Conservation (phyloP, 257 asterid genomes). For the Nicotiana noctiflora region DNA sequence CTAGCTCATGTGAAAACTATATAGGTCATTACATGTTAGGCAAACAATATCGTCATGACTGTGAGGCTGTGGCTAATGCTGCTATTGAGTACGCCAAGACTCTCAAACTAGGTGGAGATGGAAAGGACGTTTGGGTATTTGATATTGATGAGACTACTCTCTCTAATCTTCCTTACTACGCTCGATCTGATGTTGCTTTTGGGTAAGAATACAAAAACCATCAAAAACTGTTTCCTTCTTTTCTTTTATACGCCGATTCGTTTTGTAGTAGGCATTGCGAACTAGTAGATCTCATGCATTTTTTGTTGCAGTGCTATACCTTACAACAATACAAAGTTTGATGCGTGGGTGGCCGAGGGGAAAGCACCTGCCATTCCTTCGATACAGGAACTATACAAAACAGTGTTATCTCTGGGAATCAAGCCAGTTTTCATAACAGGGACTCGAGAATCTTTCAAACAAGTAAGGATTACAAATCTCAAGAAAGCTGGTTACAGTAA, state of each 20-base stretch:
- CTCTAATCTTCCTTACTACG: slow-evolving; percentile 36
- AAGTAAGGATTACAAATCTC: slow-evolving; percentile 22
- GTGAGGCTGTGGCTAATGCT: slow-evolving; percentile 31
- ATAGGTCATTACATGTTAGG: slow-evolving; percentile 60
- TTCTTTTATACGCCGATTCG: too few relatives aligned
- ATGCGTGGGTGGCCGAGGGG: slow-evolving; percentile 41
- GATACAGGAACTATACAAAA: slow-evolving; percentile 22
- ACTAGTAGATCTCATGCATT: background rate
- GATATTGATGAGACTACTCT: slow-evolving; percentile 48
- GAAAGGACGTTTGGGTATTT: slow-evolving; percentile 41
- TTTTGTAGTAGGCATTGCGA: too few relatives aligned
- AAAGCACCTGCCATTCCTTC: slow-evolving; percentile 38
- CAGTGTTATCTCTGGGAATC: slow-evolving; percentile 21
- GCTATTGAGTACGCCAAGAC: slow-evolving; percentile 40
- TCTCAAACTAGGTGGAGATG: slow-evolving; percentile 26
- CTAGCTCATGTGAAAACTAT: slow-evolving; percentile 38
- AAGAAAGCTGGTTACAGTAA: slow-evolving; percentile 34
- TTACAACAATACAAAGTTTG: slow-evolving; percentile 28
- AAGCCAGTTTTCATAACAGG: slow-evolving; percentile 37
- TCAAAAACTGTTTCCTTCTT: too few relatives aligned
- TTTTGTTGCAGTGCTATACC: slow-evolving; percentile 27
- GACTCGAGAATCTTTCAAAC: slow-evolving; percentile 13
- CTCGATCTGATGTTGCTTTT: slow-evolving; percentile 34
- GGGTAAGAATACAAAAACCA: slow-evolving; percentile 20
- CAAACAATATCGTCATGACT: slow-evolving; percentile 45